Conservation (phyloP, 129 eudicot species). For the Escallonia herrerae region DNA sequence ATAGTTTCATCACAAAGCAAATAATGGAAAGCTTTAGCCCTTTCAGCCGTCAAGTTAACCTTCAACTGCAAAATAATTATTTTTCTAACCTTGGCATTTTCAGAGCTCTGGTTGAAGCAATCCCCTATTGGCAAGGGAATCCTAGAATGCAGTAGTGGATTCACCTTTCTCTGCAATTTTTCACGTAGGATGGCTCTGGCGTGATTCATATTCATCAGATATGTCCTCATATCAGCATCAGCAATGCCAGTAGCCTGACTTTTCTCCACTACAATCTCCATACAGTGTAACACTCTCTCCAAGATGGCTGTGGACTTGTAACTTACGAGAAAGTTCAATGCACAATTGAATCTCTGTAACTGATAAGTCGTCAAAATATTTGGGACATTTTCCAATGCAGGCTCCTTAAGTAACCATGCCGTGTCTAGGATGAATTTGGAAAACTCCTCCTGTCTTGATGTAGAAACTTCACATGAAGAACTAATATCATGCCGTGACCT, state of each 20-base stretch:
- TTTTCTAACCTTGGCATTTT: slow-evolving; percentile 31
- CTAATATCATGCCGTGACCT: slow-evolving; percentile 18
- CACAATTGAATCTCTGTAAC: slow-evolving; percentile 47
- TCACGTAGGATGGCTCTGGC: slow-evolving; percentile 37
- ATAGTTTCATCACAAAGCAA: background rate
- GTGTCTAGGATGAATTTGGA: slow-evolving; percentile 53
- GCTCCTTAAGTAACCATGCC: slow-evolving; percentile 79
- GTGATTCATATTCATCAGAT: slow-evolving; percentile 32
- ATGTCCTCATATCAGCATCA: slow-evolving; percentile 40
- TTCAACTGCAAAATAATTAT: background rate
- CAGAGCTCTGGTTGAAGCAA: slow-evolving; percentile 25
- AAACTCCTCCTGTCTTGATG: slow-evolving; percentile 33
- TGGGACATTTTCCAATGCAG: slow-evolving; percentile 32
- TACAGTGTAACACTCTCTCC: slow-evolving; percentile 40
- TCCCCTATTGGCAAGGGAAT: slow-evolving; percentile 5
- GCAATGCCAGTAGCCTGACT: slow-evolving; percentile 20
- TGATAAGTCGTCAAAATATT: slow-evolving; percentile 32
- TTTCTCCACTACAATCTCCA: slow-evolving; percentile 28
- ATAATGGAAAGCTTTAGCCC: background rate
- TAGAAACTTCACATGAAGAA: slow-evolving; percentile 37
- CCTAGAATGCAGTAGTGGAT: slow-evolving; percentile 9
- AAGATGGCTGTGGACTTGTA: slow-evolving; percentile 49
- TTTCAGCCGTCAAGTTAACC: background rate
- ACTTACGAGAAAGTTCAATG: slow-evolving; percentile 51
- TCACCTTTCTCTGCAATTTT: slow-evolving; percentile 21